Evolutionary conservation across 108 stramenopile genomes (phyloP).

Genomic region (Cyclotella kingstonii): DNA sequence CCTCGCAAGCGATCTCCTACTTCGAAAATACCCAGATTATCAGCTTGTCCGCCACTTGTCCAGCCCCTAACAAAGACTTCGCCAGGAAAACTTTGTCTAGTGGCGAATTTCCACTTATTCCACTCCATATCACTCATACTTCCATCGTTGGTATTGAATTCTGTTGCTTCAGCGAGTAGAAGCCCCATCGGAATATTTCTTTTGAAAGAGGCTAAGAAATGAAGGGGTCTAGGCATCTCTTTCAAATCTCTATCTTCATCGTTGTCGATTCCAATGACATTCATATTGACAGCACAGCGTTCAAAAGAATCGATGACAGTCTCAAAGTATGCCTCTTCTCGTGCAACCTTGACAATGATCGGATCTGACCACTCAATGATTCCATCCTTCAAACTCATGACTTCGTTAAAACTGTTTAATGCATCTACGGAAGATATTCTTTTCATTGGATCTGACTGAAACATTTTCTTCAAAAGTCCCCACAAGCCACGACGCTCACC

Average conservation of each 20-base stretch:
- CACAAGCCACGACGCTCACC: slow-evolving; percentile 64
- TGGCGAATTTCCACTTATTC: slow-evolving; percentile 59
- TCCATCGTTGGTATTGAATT: slow-evolving; percentile 37
- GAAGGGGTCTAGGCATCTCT: slow-evolving; percentile 63
- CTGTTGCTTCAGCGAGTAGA: slow-evolving; percentile 58
- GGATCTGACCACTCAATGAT: slow-evolving; percentile 24
- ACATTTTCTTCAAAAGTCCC: slow-evolving; percentile 52
- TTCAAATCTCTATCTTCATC: slow-evolving; percentile 7
- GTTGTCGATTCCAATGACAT: too few relatives aligned
- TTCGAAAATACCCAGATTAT: slow-evolving; percentile 68
- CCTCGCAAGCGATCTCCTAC: slow-evolving; percentile 74
- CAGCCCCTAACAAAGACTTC: slow-evolving; percentile 77
- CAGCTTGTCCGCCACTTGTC: slow-evolving; percentile 60
- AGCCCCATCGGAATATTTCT: slow-evolving; percentile 57
- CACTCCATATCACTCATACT: slow-evolving; percentile 27
- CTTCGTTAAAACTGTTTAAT: slow-evolving; percentile 31
- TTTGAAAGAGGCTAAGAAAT: slow-evolving; percentile 80
- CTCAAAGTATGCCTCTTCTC: slow-evolving; percentile 54
- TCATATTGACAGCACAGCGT: slow-evolving; percentile 27
- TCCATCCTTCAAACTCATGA: slow-evolving; percentile 22
- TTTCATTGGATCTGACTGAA: slow-evolving; percentile 45
- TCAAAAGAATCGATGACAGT: slow-evolving; percentile 62
- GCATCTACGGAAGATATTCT: slow-evolving; percentile 57
- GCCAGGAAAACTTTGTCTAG: slow-evolving; percentile 53
- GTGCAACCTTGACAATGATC: slow-evolving; percentile 14